Base-by-base conservation (phyloP, 2,329 filamentous ascomycete species). In the Keithomyces neogunnii region DNA sequence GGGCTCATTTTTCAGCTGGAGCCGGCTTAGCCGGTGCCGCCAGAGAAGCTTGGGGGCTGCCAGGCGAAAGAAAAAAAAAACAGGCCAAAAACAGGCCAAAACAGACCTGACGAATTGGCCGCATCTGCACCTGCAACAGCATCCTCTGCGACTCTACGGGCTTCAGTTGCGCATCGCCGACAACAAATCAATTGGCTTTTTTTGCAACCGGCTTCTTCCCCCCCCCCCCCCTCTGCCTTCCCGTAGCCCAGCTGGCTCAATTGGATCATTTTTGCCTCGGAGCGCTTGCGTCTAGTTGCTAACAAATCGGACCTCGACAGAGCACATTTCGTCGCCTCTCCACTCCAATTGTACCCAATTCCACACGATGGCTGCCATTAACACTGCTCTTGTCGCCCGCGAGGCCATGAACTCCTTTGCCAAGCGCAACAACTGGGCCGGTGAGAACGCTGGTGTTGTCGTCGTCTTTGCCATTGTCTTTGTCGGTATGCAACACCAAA, bases 381-480 rank as follows among this genome's bases (percentile, higher is more conserved):
- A 66, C 60, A 59, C 66, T 44, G 48, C 57, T 40, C 53, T 59
- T 52, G 55, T 71, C 55, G 65, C 67, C 60, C 70, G 69, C 59
- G 58, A 62, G 52, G 66, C 64, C 59, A 57, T 68, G 47, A 56
- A 64, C 64, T 63, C 69, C 60, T 62, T 73, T 45, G 61, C 58
- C 57, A 72, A 70, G 68, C 70, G 71, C 53, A 52, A 65, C 55
- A 73, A 65, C 66, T 73, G 69, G 68, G 61, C 71, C 48, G 52
- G 62, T 32, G 55, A 59, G 51, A 65, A 73, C 49, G 61, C 62
- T 48, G 71, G 71, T 60, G 68, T 71, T 57, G 63, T 73, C 54
- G 64, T 71, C 49, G 71, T 73, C 57, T 72, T 73, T 59, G 67
- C 63, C 61, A 73, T 73, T 50, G 64, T 73, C 56, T 67, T 66